phyloP scores from a whole-genome alignment of 75 land plant genomes.

The Gnetum montanum region DNA sequence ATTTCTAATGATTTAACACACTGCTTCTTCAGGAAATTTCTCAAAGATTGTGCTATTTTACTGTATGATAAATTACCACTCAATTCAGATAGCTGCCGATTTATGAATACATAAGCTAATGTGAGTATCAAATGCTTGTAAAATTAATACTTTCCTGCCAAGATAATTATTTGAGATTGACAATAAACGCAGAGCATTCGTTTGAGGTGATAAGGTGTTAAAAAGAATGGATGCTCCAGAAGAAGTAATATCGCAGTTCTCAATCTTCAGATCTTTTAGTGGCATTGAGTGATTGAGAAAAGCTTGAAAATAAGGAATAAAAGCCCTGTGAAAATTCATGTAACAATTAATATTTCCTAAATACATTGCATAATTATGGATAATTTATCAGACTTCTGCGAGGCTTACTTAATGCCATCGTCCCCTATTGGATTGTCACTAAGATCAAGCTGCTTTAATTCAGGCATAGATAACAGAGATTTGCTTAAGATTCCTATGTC shows the following conservation, averaged over 20 bases:
- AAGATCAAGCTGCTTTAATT: constrained; percentile 47
- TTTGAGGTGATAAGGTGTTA: constrained; percentile 17
- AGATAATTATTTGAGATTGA: constrained; percentile 55
- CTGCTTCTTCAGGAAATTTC: constrained; percentile 31
- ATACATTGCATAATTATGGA: no score
- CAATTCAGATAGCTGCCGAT: not conserved
- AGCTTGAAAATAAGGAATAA: constrained; percentile 33
- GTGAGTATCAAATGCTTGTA: not conserved
- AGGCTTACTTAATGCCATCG: constrained; percentile 49
- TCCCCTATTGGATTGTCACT: constrained; percentile 78
- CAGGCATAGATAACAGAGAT: constrained; percentile 35
- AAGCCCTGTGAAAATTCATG: constrained; percentile 28
- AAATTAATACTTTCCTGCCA: constrained; percentile 31
- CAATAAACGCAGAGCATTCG: constrained; percentile 22
- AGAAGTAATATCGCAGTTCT: constrained; percentile 44
- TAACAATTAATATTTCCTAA: not conserved
- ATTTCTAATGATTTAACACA: constrained; percentile 35
- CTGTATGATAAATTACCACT: constrained; percentile 20
- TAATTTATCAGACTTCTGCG: not conserved
- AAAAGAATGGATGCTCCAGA: constrained; percentile 32
- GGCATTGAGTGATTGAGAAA: constrained; percentile 12
- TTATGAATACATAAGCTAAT: not conserved
- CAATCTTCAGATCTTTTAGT: constrained; percentile 32
- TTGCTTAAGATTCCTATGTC: constrained; percentile 29
- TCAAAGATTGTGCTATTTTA: constrained; percentile 36